Evolutionary conservation across 352 stramenopile species (phyloP).

Genomic region (Pythium sp.): DNA sequence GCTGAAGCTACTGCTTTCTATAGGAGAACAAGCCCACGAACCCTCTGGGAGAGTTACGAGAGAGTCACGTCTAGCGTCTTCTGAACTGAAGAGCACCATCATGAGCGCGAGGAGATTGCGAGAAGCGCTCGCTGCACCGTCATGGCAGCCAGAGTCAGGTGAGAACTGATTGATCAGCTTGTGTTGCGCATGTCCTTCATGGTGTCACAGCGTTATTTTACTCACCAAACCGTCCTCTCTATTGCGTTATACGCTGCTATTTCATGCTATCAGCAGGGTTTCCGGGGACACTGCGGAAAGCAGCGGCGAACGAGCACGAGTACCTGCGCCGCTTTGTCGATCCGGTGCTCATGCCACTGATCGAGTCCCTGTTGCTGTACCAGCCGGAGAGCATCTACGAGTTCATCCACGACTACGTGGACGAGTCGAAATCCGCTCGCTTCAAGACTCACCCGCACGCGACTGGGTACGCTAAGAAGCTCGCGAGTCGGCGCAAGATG

Average conservation of each 20-base stretch:
- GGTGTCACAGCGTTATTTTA: background rate
- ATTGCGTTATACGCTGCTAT: background rate
- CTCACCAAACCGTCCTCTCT: background rate
- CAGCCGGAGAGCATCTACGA: conserved; percentile 79
- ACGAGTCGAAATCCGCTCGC: conserved; percentile 44
- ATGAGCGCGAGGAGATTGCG: conserved; percentile 39
- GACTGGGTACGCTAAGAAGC: conserved; percentile 62
- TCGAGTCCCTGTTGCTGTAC: conserved; percentile 75
- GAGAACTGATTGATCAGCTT: background rate
- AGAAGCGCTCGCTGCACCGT: conserved; percentile 25
- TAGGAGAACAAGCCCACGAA: background rate
- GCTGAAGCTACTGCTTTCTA: background rate
- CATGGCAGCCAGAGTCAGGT: conserved; percentile 10
- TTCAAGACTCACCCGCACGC: conserved; percentile 25
- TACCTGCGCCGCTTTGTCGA: conserved; percentile 78
- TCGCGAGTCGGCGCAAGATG: conserved; percentile 73
- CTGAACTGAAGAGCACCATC: background rate
- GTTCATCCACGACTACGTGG: conserved; percentile 79
- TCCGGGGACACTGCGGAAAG: conserved; percentile 14
- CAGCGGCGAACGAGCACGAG: conserved; percentile 67
- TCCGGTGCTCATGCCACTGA: conserved; percentile 79
- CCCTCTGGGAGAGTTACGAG: too few relatives aligned
- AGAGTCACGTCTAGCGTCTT: background rate
- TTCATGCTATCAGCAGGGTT: background rate
- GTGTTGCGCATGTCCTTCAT: background rate